phyloP scores from a whole-genome alignment of 2,329 filamentous ascomycete species.

The Rhynchosporium agropyri region DNA sequence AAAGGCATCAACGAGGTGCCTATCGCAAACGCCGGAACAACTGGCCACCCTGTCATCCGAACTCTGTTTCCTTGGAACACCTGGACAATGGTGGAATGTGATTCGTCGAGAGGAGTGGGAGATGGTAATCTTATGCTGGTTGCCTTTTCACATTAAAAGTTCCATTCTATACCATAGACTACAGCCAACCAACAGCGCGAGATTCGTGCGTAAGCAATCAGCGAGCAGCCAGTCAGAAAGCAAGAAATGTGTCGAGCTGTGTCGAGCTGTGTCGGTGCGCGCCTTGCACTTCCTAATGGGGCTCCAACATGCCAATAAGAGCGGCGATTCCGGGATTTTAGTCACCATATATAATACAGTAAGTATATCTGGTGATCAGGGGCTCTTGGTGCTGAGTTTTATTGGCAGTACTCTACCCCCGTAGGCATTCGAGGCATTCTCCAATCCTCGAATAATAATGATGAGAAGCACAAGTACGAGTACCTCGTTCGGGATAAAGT shows the following conservation, averaged over 20 bases:
- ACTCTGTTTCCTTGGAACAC: background rate
- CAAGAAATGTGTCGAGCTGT: background rate
- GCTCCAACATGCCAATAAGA: constrained; percentile 16
- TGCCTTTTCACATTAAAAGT: constrained; percentile 21
- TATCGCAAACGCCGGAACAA: constrained; percentile 6
- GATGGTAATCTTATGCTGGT: constrained; percentile 17
- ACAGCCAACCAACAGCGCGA: constrained; percentile 4
- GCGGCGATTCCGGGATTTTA: background rate
- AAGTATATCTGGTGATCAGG: constrained; percentile 2
- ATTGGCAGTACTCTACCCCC: too few species aligned
- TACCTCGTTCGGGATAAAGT: background rate
- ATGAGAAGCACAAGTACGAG: background rate
- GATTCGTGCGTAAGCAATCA: constrained; percentile 14
- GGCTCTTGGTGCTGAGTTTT: constrained; percentile 9
- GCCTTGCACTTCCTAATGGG: background rate
- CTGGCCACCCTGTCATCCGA: background rate
- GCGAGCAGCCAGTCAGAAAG: constrained; percentile 9
- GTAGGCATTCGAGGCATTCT: too few species aligned
- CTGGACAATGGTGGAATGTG: constrained; percentile 9
- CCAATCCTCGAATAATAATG: background rate
- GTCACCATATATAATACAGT: constrained; percentile 1
- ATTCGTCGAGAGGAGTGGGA: constrained; percentile 9
- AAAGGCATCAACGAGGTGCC: constrained; percentile 8
- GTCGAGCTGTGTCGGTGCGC: background rate
- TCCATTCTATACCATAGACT: constrained; percentile 16